Evolutionary conservation across 2,329 filamentous ascomycete genomes (phyloP), one percentile per base, ranked within the genome.

Genomic region (Fusarium duplospermum): DNA sequence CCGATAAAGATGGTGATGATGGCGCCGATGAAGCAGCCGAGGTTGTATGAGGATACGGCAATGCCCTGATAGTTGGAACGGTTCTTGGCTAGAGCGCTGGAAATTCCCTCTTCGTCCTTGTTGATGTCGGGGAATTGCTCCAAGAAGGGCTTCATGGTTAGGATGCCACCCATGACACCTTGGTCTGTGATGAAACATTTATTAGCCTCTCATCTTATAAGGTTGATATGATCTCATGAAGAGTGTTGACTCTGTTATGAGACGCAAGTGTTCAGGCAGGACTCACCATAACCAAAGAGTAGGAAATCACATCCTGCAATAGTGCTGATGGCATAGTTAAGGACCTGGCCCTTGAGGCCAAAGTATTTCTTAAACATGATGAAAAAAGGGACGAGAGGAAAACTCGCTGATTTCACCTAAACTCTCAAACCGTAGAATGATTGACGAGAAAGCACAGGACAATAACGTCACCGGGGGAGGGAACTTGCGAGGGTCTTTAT

Each of bases 301-400:
- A 93, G 84, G 80, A 94, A 94, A 82, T 94, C 92, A 59, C 91
- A 89, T 77, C 92, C 93, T 67, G 93, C 93, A 77, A 94, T 88
- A n/a, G 91, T 83, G 71, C 90, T 90, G 75, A 94, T 90, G 63
- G 92, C 92, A 81, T 89, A 87, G 84, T 92, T 93, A 73, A 94
- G 89, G 81, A 83, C 82, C 36, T 87, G 84, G 84, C 93, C 93
- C 64, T 87, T 87, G 70, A 94, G 87, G 81, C 93, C 92, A 76
- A 93, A 90, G 78, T 88, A 93, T 67, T 81, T 84, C 75, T 79
- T 82, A 65, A 72, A 75, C 79, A 82, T 80, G 76, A 58, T 77
- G 68, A 24, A 24, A 67, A 56, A 22, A 31, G 20, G 4, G 42
- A 18, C 16, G 22, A 31, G 40, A 18, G 31, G 31, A 33, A 33